Percentiles rank a stretch among this genome's conserved stretches.
Evolutionary conservation across 805 yeast genomes (phyloP).

Genomic region (Metschnikowia dekortorum): DNA sequence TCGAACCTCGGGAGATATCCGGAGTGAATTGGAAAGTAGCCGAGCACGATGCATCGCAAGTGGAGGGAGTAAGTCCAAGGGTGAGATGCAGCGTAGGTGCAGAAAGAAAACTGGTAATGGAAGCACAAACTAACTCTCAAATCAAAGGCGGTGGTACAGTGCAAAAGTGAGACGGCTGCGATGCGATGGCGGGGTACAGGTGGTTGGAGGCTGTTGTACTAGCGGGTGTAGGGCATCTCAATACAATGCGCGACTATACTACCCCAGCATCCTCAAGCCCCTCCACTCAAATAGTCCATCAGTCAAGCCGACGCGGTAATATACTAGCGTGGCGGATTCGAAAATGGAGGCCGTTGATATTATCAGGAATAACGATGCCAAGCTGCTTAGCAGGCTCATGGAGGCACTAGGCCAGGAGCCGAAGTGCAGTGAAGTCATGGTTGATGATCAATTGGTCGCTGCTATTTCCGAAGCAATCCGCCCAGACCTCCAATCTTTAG

Average conservation of each 20-base stretch:
- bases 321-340: not conserved
- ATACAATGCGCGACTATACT: not conserved
- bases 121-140: too few species aligned
- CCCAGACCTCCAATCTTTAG: not conserved
- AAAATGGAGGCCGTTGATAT: not conserved
- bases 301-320: not conserved
- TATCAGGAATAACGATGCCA: not conserved
- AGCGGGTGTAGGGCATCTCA: not conserved
- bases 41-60: not conserved
- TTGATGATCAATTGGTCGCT: not conserved
- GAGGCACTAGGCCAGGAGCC: not conserved
- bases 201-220: not conserved
- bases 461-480: constrained; percentile 1
- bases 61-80: too few species aligned
- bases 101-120: too few species aligned
- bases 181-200: not conserved
- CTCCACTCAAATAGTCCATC: not conserved
- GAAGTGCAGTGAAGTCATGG: not conserved
- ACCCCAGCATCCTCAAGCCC: constrained; percentile 1
- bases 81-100: too few species aligned
- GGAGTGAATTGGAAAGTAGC: constrained; percentile 12
- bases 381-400: not conserved
- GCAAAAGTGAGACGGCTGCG: too few species aligned
- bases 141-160: too few species aligned
- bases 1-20: constrained; percentile 47